These are phyloP conservation scores for Vitis hybrid DNA, from an alignment of 177 flowering plant genomes.

Conservation along the genomic window DNA sequence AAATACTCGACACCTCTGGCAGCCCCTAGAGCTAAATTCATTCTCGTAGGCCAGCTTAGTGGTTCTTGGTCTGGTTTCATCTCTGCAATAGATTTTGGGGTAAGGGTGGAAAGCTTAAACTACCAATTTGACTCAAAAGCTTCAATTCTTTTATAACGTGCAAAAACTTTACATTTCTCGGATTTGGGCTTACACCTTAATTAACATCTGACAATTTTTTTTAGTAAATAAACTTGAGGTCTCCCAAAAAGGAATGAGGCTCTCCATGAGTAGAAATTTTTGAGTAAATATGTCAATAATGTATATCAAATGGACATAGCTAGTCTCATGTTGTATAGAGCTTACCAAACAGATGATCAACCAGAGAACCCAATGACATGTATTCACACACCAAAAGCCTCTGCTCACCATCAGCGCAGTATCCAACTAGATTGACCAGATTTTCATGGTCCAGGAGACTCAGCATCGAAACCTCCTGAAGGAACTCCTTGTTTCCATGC, in stretches of 20 bases:
- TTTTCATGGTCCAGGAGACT: constrained; percentile 45
- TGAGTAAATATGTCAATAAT: background rate
- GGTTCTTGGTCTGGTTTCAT: constrained; percentile 24
- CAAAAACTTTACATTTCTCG: too few species aligned
- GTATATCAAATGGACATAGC: background rate
- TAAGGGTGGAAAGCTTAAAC: too few species aligned
- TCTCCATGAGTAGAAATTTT: too few species aligned
- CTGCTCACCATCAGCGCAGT: constrained; percentile 58
- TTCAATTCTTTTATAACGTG: too few species aligned
- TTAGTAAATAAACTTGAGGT: too few species aligned
- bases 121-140: too few species aligned
- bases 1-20: constrained; percentile 54
- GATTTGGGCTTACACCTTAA: too few species aligned
- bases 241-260: too few species aligned
- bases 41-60: constrained; percentile 46
- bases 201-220: too few species aligned
- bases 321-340: background rate
- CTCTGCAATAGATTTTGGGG: constrained; percentile 17
- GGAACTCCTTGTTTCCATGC: constrained; percentile 53
- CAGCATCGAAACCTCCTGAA: constrained; percentile 38
- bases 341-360: constrained; percentile 46
- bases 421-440: constrained; percentile 46
- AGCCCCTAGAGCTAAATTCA: constrained; percentile 49
- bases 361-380: constrained; percentile 46
- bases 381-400: constrained; percentile 54